Conservation (phyloP, 257 asterid genomes). For the Buddleja alternifolia region DNA sequence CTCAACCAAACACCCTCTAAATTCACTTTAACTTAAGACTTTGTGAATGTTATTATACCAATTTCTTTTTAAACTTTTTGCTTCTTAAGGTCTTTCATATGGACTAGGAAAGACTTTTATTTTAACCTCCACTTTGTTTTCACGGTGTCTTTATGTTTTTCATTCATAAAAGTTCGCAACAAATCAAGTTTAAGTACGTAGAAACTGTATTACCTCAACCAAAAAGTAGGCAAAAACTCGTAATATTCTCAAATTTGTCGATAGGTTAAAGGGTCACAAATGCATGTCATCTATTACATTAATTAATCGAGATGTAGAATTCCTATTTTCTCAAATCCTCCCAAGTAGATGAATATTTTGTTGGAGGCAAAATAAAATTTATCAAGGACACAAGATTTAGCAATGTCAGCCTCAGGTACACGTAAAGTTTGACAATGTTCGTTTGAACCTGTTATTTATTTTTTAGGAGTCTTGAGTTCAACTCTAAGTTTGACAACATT, state of each 20-base stretch:
- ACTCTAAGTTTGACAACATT: no score
- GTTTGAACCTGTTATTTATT: background rate
- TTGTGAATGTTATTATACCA: background rate
- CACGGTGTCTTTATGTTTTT: conserved; percentile 9
- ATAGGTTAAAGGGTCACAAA: conserved; percentile 1
- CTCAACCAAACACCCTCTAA: no score
- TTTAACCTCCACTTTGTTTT: background rate
- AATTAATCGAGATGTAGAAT: no score
- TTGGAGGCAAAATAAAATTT: background rate
- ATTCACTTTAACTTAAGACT: background rate
- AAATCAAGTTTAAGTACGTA: conserved; percentile 1
- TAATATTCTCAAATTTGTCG: background rate
- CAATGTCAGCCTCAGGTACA: conserved; percentile 3
- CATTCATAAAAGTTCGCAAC: conserved; percentile 6
- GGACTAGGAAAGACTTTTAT: conserved; percentile 23
- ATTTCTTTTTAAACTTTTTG: background rate
- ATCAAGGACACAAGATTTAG: background rate
- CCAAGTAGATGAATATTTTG: background rate
- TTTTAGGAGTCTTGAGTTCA: no score
- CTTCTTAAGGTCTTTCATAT: conserved; percentile 1
- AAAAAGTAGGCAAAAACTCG: conserved; percentile 3
- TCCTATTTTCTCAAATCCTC: no score
- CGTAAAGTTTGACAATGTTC: no score
- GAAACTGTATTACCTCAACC: conserved; percentile 3
- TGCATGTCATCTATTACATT: no score